phyloP scores from a whole-genome alignment of 2,329 filamentous ascomycete species.

The Xylariaceae sp. region DNA sequence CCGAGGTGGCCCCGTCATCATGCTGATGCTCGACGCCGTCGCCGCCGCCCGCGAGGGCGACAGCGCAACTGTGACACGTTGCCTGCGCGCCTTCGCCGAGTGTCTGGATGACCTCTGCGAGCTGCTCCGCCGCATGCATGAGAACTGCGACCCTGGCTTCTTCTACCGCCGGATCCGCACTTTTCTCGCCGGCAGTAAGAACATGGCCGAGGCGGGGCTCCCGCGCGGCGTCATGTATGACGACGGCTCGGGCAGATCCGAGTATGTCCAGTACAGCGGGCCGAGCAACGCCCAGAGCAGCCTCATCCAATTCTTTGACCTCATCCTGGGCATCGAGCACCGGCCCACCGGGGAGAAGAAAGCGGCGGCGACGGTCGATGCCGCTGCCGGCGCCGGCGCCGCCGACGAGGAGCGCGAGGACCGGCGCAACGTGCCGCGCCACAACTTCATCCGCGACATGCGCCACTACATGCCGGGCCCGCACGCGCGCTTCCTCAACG shows the following conservation, averaged over 20 bases:
- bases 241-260: conserved; percentile 58
- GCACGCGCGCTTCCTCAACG: conserved; percentile 80
- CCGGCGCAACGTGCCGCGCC: conserved; percentile 39
- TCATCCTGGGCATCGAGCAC: conserved; percentile 83
- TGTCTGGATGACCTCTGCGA: conserved; percentile 75
- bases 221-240: conserved; percentile 85
- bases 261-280: conserved; percentile 79
- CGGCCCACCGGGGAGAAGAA: conserved; percentile 73
- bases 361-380: conserved; percentile 31
- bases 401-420: conserved; percentile 40
- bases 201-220: conserved; percentile 90
- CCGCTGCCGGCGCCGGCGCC: too few species aligned
- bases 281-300: conserved; percentile 97
- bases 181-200: conserved; percentile 92
- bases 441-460: conserved; percentile 98
- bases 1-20: conserved; percentile 76
- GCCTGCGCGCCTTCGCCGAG: conserved; percentile 77
- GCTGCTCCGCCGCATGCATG: conserved; percentile 83
- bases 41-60: conserved; percentile 67
- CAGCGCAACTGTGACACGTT: conserved; percentile 62
- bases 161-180: conserved; percentile 97
- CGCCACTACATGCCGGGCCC: conserved; percentile 92
- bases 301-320: conserved; percentile 94
- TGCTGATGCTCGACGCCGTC: conserved; percentile 84
- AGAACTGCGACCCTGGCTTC: conserved; percentile 86